Evolutionary conservation across 495 filamentous ascomycete genomes (phyloP).

Genomic region (Cetradonia linearis): DNA sequence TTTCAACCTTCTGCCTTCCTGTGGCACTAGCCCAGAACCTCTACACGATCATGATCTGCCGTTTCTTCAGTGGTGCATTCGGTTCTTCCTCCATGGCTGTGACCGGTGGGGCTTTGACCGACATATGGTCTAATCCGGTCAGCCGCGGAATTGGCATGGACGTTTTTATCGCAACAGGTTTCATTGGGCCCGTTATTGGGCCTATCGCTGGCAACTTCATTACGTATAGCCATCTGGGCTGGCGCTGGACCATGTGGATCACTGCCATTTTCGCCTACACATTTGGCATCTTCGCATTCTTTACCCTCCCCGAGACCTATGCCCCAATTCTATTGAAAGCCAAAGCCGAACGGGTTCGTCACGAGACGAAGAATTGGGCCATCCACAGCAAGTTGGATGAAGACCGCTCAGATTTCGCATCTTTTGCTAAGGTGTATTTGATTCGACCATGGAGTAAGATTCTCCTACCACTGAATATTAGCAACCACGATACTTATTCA

Average conservation of each 20-base stretch:
- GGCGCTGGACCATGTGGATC: slow-evolving; percentile 50
- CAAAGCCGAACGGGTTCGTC: slow-evolving; percentile 38
- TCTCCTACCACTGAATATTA: no score
- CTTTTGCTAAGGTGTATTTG: slow-evolving; percentile 24
- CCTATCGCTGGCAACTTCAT: slow-evolving; percentile 47
- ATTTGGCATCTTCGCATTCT: slow-evolving; percentile 33
- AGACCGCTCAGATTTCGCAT: slow-evolving; percentile 29
- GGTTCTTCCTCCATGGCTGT: slow-evolving; percentile 46
- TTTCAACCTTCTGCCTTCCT: slow-evolving; percentile 44
- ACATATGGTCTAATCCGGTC: slow-evolving; percentile 44
- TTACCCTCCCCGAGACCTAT: slow-evolving; percentile 45
- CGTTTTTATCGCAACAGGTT: slow-evolving; percentile 39
- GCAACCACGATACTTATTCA: no score
- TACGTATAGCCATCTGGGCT: slow-evolving; percentile 37
- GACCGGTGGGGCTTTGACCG: slow-evolving; percentile 50
- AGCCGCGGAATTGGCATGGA: slow-evolving; percentile 48
- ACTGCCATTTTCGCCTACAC: slow-evolving; percentile 40
- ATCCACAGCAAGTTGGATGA: slow-evolving; percentile 42
- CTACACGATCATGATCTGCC: slow-evolving; percentile 40
- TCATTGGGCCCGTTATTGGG: slow-evolving; percentile 43
- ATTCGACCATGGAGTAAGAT: slow-evolving; percentile 27
- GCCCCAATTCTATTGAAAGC: slow-evolving; percentile 38
- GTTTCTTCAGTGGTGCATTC: slow-evolving; percentile 45
- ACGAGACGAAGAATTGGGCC: slow-evolving; percentile 45
- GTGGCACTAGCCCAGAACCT: slow-evolving; percentile 44